phyloP scores from a whole-genome alignment of 176 grass and related monocot genomes.

The Carex myosuroides region DNA sequence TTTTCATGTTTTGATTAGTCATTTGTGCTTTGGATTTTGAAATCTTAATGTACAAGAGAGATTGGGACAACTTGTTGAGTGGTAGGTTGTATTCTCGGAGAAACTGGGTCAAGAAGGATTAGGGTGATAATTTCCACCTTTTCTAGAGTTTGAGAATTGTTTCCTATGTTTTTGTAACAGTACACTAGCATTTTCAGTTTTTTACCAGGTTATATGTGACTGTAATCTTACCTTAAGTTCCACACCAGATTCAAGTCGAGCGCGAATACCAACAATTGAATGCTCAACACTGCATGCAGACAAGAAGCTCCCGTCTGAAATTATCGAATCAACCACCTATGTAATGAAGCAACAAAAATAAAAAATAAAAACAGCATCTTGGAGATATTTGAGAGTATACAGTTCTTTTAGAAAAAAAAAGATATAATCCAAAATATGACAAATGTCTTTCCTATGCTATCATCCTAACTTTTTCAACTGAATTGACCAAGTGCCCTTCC shows the following conservation, averaged over 20 bases:
- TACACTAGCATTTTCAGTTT: neutral
- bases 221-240: slow-evolving; percentile 53
- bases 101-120: neutral
- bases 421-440: neutral
- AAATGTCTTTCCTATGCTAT: neutral
- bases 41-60: neutral
- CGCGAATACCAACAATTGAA: slow-evolving; percentile 65
- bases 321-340: slow-evolving; percentile 65
- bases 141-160: neutral
- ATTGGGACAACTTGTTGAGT: neutral
- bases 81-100: neutral
- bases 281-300: slow-evolving; percentile 56
- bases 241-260: slow-evolving; percentile 52
- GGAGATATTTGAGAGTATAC: neutral
- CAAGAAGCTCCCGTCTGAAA: slow-evolving; percentile 83
- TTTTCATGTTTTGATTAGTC: neutral
- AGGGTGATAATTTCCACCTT: neutral
- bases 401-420: neutral
- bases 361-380: neutral
- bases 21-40: neutral
- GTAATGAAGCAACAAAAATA: slow-evolving; percentile 17
- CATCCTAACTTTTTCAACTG: neutral
- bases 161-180: neutral
- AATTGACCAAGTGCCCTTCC: neutral
- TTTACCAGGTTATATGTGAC: neutral